Evolutionary conservation across 2,329 filamentous ascomycete genomes (phyloP).

Genomic region (Calonectria crousiana): DNA sequence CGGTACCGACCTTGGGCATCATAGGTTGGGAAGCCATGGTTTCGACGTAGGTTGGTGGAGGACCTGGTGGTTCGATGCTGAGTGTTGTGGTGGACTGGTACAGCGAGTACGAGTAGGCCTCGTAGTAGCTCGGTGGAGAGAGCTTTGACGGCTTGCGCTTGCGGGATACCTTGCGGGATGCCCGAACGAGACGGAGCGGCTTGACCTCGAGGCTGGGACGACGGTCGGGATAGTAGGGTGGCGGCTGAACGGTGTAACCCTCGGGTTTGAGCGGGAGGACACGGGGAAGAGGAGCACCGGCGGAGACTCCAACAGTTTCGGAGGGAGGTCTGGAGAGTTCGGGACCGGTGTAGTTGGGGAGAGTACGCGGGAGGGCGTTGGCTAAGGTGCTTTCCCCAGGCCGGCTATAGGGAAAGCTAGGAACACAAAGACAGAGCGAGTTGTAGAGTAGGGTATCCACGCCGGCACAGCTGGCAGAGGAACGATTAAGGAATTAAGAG

Average conservation of each 20-base stretch:
- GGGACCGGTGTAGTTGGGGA: constrained; percentile 33
- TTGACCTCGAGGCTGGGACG: constrained; percentile 32
- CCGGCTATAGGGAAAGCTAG: constrained; percentile 33
- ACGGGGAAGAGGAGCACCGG: constrained; percentile 30
- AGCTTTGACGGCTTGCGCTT: constrained; percentile 24
- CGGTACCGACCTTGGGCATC: constrained; percentile 36
- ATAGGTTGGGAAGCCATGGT: constrained; percentile 32
- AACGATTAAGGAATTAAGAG: constrained; percentile 8
- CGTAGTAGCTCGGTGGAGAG: constrained; percentile 31
- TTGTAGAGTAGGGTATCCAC: constrained; percentile 36
- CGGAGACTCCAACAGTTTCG: constrained; percentile 29
- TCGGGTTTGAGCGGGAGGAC: constrained; percentile 35
- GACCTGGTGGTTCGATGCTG: constrained; percentile 30
- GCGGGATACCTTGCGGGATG: constrained; percentile 31
- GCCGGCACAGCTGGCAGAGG: constrained; percentile 33
- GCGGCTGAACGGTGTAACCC: constrained; percentile 32
- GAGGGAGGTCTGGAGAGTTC: constrained; percentile 17
- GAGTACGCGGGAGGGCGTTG: constrained; percentile 17
- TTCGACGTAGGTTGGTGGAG: constrained; percentile 32
- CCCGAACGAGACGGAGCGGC: constrained; percentile 34
- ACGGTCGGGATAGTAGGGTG: constrained; percentile 32
- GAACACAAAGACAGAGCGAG: constrained; percentile 35
- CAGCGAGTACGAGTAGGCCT: constrained; percentile 27
- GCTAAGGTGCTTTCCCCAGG: constrained; percentile 29
- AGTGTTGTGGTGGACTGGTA: constrained; percentile 32